phyloP scores from a whole-genome alignment of 2,329 filamentous ascomycete species.

The Aspergillus transmontanensis region DNA sequence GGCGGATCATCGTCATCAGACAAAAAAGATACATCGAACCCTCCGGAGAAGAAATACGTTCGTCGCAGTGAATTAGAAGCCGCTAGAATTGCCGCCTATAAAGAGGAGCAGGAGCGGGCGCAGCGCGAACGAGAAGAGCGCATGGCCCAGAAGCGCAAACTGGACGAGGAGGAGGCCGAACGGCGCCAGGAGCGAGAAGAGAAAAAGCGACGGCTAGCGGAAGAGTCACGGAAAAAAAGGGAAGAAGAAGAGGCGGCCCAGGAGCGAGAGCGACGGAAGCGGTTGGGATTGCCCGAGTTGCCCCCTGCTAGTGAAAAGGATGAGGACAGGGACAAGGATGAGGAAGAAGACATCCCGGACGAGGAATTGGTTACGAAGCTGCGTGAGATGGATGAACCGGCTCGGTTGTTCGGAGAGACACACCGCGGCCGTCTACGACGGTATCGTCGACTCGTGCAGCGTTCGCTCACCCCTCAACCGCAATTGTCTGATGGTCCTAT shows the following conservation, averaged over 20 bases:
- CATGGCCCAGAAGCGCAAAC: constrained; percentile 77
- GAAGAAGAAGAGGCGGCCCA: constrained; percentile 74
- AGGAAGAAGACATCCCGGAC: constrained; percentile 64
- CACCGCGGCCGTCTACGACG: constrained; percentile 70
- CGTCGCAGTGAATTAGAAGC: constrained; percentile 86
- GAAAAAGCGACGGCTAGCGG: constrained; percentile 77
- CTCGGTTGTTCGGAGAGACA: constrained; percentile 76
- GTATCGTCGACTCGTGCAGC: constrained; percentile 64
- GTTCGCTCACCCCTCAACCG: constrained; percentile 38
- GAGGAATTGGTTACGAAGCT: constrained; percentile 70
- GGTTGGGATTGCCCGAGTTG: constrained; percentile 78
- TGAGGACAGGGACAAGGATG: constrained; percentile 38
- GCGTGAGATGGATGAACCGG: constrained; percentile 72
- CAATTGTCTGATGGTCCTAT: constrained; percentile 74
- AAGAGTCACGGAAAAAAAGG: constrained; percentile 70
- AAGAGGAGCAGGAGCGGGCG: constrained; percentile 74
- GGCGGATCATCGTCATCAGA: constrained; percentile 34
- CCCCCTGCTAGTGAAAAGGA: constrained; percentile 39
- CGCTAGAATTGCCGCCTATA: constrained; percentile 76
- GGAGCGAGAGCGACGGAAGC: constrained; percentile 71
- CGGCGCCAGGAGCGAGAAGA: constrained; percentile 73
- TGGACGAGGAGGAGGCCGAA: constrained; percentile 79
- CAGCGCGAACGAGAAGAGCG: constrained; percentile 72
- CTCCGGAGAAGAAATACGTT: constrained; percentile 69
- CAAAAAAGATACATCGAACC: constrained; percentile 22